These are phyloP conservation scores for Colletotrichum tamarilloi DNA, from an alignment of 2,329 filamentous ascomycete species.

Conservation along the genomic window DNA sequence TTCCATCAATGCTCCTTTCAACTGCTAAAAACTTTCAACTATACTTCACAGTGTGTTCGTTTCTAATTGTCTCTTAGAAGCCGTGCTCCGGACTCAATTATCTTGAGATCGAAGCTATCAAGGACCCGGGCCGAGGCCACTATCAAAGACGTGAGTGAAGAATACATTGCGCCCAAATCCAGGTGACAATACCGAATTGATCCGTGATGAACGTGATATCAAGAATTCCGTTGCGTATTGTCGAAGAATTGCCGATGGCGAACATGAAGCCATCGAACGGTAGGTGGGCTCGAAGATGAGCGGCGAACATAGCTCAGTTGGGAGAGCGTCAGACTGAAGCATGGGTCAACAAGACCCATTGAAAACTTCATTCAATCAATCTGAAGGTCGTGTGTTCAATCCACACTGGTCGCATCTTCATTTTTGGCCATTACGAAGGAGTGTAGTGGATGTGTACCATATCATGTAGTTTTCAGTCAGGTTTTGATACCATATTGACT, in stretches of 20 bases:
- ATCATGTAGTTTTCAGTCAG: too few relatives aligned
- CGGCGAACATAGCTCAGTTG: conserved; percentile 34
- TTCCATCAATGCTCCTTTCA: too few relatives aligned
- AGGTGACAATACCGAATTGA: too few relatives aligned
- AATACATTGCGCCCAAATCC: background rate
- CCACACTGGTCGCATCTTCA: conserved; percentile 33
- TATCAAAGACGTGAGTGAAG: background rate
- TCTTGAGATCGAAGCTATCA: too few relatives aligned
- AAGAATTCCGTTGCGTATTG: background rate
- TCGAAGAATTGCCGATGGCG: background rate
- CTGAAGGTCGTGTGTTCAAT: conserved; percentile 35
- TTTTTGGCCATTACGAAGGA: background rate
- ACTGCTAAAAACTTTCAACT: too few relatives aligned
- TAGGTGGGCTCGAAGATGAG: background rate
- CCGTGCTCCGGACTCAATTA: too few relatives aligned
- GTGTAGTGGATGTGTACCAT: too few relatives aligned
- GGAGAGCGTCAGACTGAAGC: conserved; percentile 35
- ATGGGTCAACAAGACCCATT: conserved; percentile 10
- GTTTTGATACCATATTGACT: too few relatives aligned
- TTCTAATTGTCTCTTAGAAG: fast-evolving
- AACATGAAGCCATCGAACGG: background rate
- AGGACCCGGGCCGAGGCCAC: too few relatives aligned
- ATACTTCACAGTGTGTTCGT: too few relatives aligned
- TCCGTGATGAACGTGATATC: too few relatives aligned
- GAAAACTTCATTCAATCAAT: conserved; percentile 27